Evolutionary conservation across 148 eudicot species (phyloP), one percentile per base, ranked within the genome.

Genomic region (Vaccinium darrowii): DNA sequence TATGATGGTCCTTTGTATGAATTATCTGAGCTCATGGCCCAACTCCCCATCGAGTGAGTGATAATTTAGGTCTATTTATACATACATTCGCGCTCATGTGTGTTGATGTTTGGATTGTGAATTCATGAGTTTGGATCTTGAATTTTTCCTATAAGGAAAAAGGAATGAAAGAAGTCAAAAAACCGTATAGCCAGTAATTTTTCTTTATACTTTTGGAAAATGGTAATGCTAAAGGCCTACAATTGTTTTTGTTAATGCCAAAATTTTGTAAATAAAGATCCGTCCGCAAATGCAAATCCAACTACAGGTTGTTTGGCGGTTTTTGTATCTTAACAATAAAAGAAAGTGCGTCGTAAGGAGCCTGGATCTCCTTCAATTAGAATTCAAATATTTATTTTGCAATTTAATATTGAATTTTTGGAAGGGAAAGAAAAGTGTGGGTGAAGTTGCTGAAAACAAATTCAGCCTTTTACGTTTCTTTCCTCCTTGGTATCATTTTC

Each of bases 31-130:
- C 99, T 96, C 85, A 91, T 96, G 94, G 86, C 90, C 62, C 92
- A 94, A 47, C 96, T 96, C 21, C 99, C 99, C 8, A 92, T 96
- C 91, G 92, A 96, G 98, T 94, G 80, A 91, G 98, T 84, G 30
- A 49, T 10, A 25, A 76, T 30, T 6, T 10, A 36, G 0, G 19
- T 50, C 15, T n/a, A 50, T 21, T 3, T 33, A 50, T n/a, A 50
- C 33, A n/a, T 8, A 23, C n/a, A 51, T 33, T n/a, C 9, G 9
- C 47, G 47, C 6, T 0, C n/a, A n/a, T 0, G 43, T 4, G 47
- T 43, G 47, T 43, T 43, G 6, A 4, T 43, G 30, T 50, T n/a
- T 50, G 30, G 47, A 77, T 77, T 7, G 21, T 8, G 50, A 75
- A 21, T 8, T 75, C 36, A 33, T 33, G 36, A 33, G 27, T 50